Evolutionary conservation across 192 early-diverging fungal species (phyloP), one percentile per base, ranked within the genome.

Genomic region (Podila minutissima): DNA sequence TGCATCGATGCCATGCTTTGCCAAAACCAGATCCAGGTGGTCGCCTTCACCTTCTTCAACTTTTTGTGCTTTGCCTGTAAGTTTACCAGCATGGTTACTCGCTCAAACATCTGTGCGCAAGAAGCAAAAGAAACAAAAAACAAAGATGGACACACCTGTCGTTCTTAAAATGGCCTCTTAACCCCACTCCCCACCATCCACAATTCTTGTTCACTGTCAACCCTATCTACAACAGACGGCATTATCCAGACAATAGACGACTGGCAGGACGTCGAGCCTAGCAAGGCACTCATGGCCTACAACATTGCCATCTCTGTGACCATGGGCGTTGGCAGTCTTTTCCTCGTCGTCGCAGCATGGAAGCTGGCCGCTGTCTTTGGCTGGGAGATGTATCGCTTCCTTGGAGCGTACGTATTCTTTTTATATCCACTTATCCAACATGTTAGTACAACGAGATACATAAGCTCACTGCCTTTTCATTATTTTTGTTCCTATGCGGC

Each of bases 1-100:
- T 81, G 77, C n/a, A 62, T 67, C 26, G 77, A 81, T 73, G 77
- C 77, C 61, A 72, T 81, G 66, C 72, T 69, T 48, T 69, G 72
- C 60, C 77, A 69, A 29, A 81, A 81, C 37, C 77, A 81, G 62
- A 73, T 81, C 62, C 77, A 81, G 17, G 77, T 81, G 9, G 77
- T 81, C 20, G 88, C 90, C 1, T 86, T 89, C 6, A 89, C 88
- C 17, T 69, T 89, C 46, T 91, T 91, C 62, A 91, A 91, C 59
- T 69, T 86, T 33, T 78, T 91, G 74, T 88, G 87, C 33, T 82
- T 83, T 59, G 67, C 85, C 19, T 91, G 89, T 79, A 81, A 69
- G 77, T 81, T 37, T 8, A n/a, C 50, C 41, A 46, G 2, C 41
- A 17, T 46, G 41, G 41, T 46, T 46, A 15, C 41, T 46, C 41